Evolutionary conservation across 257 asterid species (phyloP).

Genomic region (Rhazya stricta): DNA sequence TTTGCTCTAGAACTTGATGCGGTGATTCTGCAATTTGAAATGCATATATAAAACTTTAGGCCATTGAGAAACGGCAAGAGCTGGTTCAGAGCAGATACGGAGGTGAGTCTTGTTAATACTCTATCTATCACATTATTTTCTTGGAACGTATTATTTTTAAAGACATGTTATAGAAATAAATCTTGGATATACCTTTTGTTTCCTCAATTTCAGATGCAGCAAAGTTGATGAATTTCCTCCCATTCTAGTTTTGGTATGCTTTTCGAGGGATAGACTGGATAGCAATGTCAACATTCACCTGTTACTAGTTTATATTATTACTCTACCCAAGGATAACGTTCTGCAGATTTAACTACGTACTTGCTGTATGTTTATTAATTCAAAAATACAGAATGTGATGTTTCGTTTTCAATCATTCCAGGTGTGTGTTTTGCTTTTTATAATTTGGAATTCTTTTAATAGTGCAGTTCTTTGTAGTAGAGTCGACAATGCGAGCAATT

Average conservation of each 20-base stretch:
- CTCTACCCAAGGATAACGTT: not conserved
- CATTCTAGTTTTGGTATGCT: not conserved
- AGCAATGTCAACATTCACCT: not conserved
- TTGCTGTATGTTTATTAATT: not conserved
- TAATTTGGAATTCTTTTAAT: not conserved
- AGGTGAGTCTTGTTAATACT: slow-evolving; percentile 31
- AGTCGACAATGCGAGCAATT: slow-evolving; percentile 78
- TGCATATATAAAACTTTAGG: slow-evolving; percentile 34
- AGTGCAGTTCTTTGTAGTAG: slow-evolving; percentile 74
- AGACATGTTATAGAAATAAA: not conserved
- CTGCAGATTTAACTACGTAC: not conserved
- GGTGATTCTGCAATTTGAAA: slow-evolving; percentile 18
- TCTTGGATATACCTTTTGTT: not conserved
- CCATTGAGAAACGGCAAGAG: slow-evolving; percentile 86
- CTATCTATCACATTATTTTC: not conserved
- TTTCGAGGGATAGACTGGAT: not conserved
- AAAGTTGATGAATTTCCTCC: not conserved
- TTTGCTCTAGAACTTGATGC: not conserved
- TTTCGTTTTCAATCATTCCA: not conserved
- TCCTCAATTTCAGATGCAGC: not conserved
- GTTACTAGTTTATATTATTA: not conserved
- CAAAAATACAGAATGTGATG: not conserved
- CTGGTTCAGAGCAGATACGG: slow-evolving; percentile 68
- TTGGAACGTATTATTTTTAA: not conserved
- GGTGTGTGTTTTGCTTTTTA: not conserved